phyloP scores from a whole-genome alignment of 805 yeast species.

The Nakazawaea populi region DNA sequence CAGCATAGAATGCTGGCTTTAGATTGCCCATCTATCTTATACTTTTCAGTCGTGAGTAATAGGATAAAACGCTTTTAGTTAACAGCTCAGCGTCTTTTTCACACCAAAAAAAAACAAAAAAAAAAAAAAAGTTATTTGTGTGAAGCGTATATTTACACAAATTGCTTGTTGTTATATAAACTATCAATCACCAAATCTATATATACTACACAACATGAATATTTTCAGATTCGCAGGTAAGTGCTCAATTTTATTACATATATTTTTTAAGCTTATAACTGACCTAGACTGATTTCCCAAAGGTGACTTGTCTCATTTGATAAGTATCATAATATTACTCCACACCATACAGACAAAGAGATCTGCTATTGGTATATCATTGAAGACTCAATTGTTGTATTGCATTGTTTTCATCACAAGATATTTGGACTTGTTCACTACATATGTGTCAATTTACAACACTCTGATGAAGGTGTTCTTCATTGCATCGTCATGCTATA shows the following conservation, averaged over 20 bases:
- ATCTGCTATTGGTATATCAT: conserved; percentile 78
- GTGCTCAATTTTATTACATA: background rate
- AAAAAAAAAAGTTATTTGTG: too few species aligned
- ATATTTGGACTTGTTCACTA: conserved; percentile 57
- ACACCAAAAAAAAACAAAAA: too few species aligned
- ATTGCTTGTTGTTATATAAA: background rate
- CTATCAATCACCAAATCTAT: background rate
- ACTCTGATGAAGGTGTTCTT: conserved; percentile 77
- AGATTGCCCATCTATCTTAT: too few species aligned
- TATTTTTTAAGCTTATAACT: background rate
- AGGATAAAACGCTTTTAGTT: too few species aligned
- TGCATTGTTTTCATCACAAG: conserved; percentile 67
- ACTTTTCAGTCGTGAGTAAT: too few species aligned
- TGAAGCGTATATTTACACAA: background rate
- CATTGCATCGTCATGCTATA: conserved; percentile 69
- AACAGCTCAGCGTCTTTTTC: too few species aligned
- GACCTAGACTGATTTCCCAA: background rate
- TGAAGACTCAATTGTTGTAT: conserved; percentile 83
- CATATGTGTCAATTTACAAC: conserved; percentile 66
- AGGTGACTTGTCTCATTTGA: conserved; percentile 82
- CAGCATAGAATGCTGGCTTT: background rate
- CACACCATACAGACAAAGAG: conserved; percentile 58
- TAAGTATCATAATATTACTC: conserved; percentile 70
- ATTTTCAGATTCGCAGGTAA: conserved; percentile 30
- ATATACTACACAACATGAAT: conserved; percentile 24